phyloP scores from a whole-genome alignment of 352 stramenopile species.

The Blastocystis sp. region DNA sequence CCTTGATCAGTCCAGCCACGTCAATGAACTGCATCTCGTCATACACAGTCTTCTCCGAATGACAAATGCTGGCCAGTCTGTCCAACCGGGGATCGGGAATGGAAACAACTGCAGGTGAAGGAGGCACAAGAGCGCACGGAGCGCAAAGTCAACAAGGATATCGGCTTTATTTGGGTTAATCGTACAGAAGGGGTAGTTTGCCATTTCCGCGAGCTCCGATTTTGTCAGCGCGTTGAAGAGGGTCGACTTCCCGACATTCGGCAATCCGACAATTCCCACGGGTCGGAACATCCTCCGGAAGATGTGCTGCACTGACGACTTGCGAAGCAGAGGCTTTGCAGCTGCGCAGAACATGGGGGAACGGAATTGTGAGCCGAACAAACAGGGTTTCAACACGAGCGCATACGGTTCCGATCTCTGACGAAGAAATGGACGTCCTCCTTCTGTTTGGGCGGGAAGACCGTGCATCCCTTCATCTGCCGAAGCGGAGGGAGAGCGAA shows the following conservation, averaged over 20 bases:
- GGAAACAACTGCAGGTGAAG: slow-evolving; percentile 52
- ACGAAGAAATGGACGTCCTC: no score
- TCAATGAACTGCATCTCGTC: slow-evolving; percentile 82
- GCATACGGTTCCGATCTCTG: background rate
- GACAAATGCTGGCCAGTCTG: slow-evolving; percentile 19
- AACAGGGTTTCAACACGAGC: background rate
- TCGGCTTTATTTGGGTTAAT: slow-evolving; percentile 82
- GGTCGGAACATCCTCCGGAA: slow-evolving; percentile 73
- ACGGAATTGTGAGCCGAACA: background rate
- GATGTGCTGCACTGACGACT: no score
- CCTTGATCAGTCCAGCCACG: slow-evolving; percentile 81
- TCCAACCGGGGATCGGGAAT: slow-evolving; percentile 59
- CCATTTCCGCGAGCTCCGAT: slow-evolving; percentile 80
- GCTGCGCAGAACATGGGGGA: background rate
- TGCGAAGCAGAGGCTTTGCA: background rate
- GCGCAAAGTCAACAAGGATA: slow-evolving; percentile 78
- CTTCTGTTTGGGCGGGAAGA: background rate
- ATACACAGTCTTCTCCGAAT: slow-evolving; percentile 53
- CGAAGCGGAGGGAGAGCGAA: background rate
- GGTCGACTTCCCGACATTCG: slow-evolving; percentile 83
- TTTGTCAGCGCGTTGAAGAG: slow-evolving; percentile 84
- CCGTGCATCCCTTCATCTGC: background rate
- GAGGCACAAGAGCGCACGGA: slow-evolving; percentile 68
- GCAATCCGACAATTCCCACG: slow-evolving; percentile 83
- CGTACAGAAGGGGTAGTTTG: slow-evolving; percentile 85